Percentiles rank a stretch among this genome's conserved stretches.
Conservation (phyloP, 805 yeast genomes). For the Yamadazyma insecticola region DNA sequence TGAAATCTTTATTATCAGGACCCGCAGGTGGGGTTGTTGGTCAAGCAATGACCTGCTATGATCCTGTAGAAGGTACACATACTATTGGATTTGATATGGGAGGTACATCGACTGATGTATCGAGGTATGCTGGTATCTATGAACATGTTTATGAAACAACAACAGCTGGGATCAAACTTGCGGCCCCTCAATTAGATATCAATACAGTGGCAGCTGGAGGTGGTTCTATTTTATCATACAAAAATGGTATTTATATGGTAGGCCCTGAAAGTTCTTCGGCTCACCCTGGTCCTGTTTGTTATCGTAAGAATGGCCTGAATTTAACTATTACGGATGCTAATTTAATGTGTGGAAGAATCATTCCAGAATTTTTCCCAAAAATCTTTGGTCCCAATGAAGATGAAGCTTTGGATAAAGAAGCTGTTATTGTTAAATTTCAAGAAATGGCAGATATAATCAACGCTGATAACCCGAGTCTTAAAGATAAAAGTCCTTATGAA, state of each 20-base stretch:
- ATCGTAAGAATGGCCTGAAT: slow-evolving; percentile 51
- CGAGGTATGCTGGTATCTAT: slow-evolving; percentile 51
- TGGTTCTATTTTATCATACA: slow-evolving; percentile 29
- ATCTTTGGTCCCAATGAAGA: slow-evolving; percentile 81
- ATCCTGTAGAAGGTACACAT: slow-evolving; percentile 18
- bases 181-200: slow-evolving; percentile 44
- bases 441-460: slow-evolving; percentile 57
- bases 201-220: slow-evolving; percentile 44
- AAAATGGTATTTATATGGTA: slow-evolving; percentile 46
- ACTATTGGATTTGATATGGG: slow-evolving; percentile 40
- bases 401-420: slow-evolving; percentile 58
- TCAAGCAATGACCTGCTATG: slow-evolving; percentile 75
- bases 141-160: slow-evolving; percentile 83
- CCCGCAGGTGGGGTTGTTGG: slow-evolving; percentile 99
- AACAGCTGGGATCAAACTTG: slow-evolving; percentile 81
- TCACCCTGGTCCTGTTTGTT: slow-evolving; percentile 88
- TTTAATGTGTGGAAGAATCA: slow-evolving; percentile 61
- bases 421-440: slow-evolving; percentile 45
- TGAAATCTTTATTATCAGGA: slow-evolving; percentile 84
- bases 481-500: slow-evolving; percentile 49
- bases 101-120: slow-evolving; percentile 42
- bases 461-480: slow-evolving; percentile 52
- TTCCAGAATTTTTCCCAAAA: slow-evolving; percentile 72
- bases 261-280: slow-evolving; percentile 87
- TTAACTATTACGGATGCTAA: slow-evolving; percentile 84